Base-by-base conservation (phyloP, 108 stramenopile species). In the Epithemia pelagica region DNA sequence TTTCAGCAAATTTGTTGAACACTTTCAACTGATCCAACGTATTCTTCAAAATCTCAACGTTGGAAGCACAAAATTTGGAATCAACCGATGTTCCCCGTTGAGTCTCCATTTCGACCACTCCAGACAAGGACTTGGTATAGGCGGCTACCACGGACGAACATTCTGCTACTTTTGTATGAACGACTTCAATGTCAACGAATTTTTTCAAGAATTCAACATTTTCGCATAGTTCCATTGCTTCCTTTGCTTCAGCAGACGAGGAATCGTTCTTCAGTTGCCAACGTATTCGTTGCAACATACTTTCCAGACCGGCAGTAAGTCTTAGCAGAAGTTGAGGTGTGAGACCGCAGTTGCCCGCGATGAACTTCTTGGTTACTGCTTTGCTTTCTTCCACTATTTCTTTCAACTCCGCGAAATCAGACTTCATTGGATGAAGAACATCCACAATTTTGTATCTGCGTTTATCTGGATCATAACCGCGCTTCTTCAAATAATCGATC, bases 391-490 rank as follows among this genome's bases (percentile, higher is more conserved):
- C 37, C 10, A 46, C 10, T 10, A 46, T 46, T 10, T 46, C 15
- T 46, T 10, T 46, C 10, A 46, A 10, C 10, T 5, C 15, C 10
- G 28, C 28, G 58, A 70, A 82, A 64, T 82, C 70, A 31, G 70
- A 74, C 32, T 74, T 71, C 5, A 84, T 30, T 3, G 84, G 84
- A 72, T 75, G 76, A 5, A 80, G 54, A 31, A 82, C 68, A 28
- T 79, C 68, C 27, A 71, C 81, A 70, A 82, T 82, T 30, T 75
- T 78, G 68, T 77, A 82, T 15, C 37, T 5, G 5, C 37, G 5
- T 46, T 46, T 46, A 15, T 5, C 5, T 15, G 37, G 37, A 46
- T 46, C 37, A 46, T 5, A 46, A 5, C 37, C 15, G 2, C 58
- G 58, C 57, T 73, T 77, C 27, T 74, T 64, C 18, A 85, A 28